These are phyloP conservation scores for Xylaria telfairii DNA, from an alignment of 495 filamentous ascomycete species.

Conservation along the genomic window DNA sequence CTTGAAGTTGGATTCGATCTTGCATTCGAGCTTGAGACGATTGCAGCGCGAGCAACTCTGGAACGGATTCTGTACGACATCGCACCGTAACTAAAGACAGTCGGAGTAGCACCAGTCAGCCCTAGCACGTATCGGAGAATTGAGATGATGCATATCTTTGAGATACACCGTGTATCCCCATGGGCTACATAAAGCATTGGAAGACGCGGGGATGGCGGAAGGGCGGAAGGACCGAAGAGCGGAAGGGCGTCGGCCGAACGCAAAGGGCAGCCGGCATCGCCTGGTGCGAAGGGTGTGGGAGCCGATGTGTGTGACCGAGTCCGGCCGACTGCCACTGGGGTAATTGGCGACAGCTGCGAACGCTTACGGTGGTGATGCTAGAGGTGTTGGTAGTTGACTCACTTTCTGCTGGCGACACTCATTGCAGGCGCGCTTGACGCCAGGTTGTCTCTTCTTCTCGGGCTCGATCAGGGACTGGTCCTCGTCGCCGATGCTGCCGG, in stretches of 20 bases:
- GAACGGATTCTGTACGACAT: constrained; percentile 88
- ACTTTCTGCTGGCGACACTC: constrained; percentile 97
- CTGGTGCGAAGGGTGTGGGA: neutral
- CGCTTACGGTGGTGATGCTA: neutral
- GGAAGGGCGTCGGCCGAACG: neutral
- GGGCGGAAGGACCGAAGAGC: too few species aligned
- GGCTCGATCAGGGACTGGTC: constrained; percentile 63
- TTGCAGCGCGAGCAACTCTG: constrained; percentile 81
- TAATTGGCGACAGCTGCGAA: neutral
- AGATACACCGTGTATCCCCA: neutral
- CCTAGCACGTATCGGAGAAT: constrained; percentile 5
- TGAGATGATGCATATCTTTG: constrained; percentile 18
- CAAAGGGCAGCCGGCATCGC: neutral
- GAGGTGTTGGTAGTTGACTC: constrained; percentile 38
- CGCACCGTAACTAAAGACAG: constrained; percentile 74
- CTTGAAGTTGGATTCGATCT: constrained; percentile 94
- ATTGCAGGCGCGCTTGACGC: constrained; percentile 89
- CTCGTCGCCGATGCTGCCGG: constrained; percentile 68
- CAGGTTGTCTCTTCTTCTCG: constrained; percentile 71
- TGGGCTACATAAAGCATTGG: constrained; percentile 12
- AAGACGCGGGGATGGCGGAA: neutral
- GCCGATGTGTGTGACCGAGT: neutral
- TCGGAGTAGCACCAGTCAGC: constrained; percentile 24
- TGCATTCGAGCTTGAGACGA: constrained; percentile 84
- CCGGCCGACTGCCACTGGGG: neutral